A percentile compares a stretch with the other conserved stretches of the same genome.
phyloP scores from a whole-genome alignment of 2,329 filamentous ascomycete species.

The Stachybotrys elegans region DNA sequence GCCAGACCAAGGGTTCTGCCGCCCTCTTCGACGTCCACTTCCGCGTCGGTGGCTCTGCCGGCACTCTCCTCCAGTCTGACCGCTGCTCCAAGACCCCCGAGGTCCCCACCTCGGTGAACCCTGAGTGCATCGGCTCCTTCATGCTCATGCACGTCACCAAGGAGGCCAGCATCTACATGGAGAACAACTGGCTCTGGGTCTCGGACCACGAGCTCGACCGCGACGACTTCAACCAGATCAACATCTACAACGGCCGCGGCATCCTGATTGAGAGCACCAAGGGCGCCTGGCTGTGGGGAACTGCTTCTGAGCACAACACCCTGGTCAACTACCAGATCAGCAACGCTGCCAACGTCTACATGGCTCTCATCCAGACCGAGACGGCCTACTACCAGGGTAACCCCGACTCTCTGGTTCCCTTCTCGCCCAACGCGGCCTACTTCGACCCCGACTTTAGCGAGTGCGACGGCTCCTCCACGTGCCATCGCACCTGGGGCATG shows the following conservation, averaged over 20 bases:
- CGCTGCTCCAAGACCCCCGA: slow-evolving; percentile 74
- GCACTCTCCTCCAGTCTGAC: slow-evolving; percentile 75
- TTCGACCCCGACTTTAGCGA: slow-evolving; percentile 64
- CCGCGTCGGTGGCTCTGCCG: slow-evolving; percentile 81
- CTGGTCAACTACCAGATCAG: slow-evolving; percentile 82
- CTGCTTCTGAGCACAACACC: slow-evolving; percentile 60
- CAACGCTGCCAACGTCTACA: slow-evolving; percentile 73
- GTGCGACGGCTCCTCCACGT: slow-evolving; percentile 47
- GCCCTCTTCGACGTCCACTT: slow-evolving; percentile 97
- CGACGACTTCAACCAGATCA: slow-evolving; percentile 68
- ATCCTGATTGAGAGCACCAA: slow-evolving; percentile 70
- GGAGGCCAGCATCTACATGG: slow-evolving; percentile 68
- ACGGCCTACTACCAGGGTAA: slow-evolving; percentile 86
- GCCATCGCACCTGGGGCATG: slow-evolving; percentile 74
- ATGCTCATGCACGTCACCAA: slow-evolving; percentile 60
- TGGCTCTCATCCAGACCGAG: slow-evolving; percentile 82
- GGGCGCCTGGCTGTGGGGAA: slow-evolving; percentile 78
- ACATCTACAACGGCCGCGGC: slow-evolving; percentile 84
- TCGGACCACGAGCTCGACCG: slow-evolving; percentile 86
- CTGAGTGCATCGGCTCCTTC: slow-evolving; percentile 70
- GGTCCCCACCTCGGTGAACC: slow-evolving; percentile 53
- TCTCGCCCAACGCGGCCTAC: slow-evolving; percentile 51
- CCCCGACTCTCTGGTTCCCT: slow-evolving; percentile 65
- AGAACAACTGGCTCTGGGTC: slow-evolving; percentile 89
- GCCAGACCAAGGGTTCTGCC: slow-evolving; percentile 59